Conservation (phyloP, 768 basidiomycete genomes). For the Lepiota subincarnata region DNA sequence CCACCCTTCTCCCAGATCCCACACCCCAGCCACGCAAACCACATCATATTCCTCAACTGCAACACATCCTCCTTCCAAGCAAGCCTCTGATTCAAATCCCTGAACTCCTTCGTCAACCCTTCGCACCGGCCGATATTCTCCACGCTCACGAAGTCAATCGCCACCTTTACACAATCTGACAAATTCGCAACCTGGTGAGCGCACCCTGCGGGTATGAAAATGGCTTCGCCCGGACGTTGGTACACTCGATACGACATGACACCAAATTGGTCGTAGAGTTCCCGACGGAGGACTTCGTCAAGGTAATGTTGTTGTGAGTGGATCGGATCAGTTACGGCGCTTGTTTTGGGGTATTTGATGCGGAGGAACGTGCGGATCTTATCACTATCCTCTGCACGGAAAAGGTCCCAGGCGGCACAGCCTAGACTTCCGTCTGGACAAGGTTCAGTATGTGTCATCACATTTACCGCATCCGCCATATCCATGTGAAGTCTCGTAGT, state of each 20-base stretch:
- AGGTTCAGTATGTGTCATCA: conserved; percentile 73
- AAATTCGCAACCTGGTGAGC: conserved; percentile 92
- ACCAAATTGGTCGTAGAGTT: conserved; percentile 61
- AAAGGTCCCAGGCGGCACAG: conserved; percentile 91
- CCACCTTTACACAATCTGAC: conserved; percentile 95
- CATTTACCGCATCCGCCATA: conserved; percentile 90
- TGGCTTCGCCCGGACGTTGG: conserved; percentile 88
- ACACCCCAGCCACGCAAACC: conserved; percentile 87
- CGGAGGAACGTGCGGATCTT: conserved; percentile 72
- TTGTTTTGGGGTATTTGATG: conserved; percentile 32
- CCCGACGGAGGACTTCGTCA: conserved; percentile 60
- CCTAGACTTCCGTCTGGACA: conserved; percentile 62
- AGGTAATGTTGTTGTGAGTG: conserved; percentile 89
- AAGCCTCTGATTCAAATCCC: conserved; percentile 82
- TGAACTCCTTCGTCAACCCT: conserved; percentile 81
- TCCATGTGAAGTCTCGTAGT: conserved; percentile 92
- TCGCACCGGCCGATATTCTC: conserved; percentile 89
- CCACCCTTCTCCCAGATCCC: conserved; percentile 28
- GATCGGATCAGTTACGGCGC: conserved; percentile 62
- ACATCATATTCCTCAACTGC: conserved; percentile 89
- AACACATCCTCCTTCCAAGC: conserved; percentile 95
- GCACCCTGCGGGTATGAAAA: conserved; percentile 94
- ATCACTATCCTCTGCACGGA: conserved; percentile 75
- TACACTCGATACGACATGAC: conserved; percentile 83
- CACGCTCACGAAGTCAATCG: conserved; percentile 91